Evolutionary conservation across 1,139 yeast genomes (phyloP), one percentile per base, ranked within the genome.

Genomic region (Saccharomyces pastorianus): DNA sequence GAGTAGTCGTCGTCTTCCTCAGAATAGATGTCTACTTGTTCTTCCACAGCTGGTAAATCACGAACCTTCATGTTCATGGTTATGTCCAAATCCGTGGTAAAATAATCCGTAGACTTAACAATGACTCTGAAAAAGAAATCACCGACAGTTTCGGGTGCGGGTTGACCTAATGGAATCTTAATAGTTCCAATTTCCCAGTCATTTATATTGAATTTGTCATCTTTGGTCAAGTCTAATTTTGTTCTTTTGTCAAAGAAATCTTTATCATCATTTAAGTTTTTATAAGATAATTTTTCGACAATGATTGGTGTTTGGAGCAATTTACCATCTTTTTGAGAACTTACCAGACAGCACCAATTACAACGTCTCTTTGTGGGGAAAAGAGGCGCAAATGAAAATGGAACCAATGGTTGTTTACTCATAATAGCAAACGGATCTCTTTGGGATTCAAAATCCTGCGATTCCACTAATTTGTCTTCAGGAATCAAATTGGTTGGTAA

Each of bases 311-410:
- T 76, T 61, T 91, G 97, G 29, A 85, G 79, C 51, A 91, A 74
- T 68, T 85, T 88, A 58, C 82, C 83, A 68, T 91, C 97, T 61
- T 82, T 83, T 69, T 88, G 96, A 50, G 79, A 74, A 42, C 82
- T 74, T 54, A 91, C 71, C 55, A 84, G 77, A 27, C 85, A 91
- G 51, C 80, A 74, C 93, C 96, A 91, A 20, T 74, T 69, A 27
- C 73, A 73, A 58, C 76, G 77, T 60, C 77, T 76, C 49, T 79
- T 69, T 13, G 70, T 64, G 26, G 98, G 97, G 76, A 83, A 88
- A 68, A 76, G 82, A 48, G 96, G 96, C 1, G 95, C 81, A 61
- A 76, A 77, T 2, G 86, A 76, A 49, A 69, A 69, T 42, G 93
- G 90, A 57, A 90, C 73, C 44, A 64, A 58, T 17, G 96, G 95